Evolutionary conservation across 352 stramenopile genomes (phyloP).

Genomic region (Phytophthora fragariae): DNA sequence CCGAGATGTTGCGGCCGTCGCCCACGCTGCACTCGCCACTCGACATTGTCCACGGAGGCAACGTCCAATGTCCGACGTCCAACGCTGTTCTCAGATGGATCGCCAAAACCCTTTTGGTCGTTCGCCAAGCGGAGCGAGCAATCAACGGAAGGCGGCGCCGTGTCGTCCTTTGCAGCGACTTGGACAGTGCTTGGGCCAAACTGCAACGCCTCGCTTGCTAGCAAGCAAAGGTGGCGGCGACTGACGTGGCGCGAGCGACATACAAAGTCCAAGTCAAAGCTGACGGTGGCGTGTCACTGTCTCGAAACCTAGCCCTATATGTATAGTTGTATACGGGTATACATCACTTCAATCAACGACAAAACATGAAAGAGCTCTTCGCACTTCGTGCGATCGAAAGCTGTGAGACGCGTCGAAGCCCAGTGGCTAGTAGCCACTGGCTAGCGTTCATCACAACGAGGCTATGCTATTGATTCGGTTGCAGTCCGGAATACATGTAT

Average conservation of each 20-base stretch:
- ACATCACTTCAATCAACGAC: neutral
- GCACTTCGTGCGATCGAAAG: too few relatives aligned
- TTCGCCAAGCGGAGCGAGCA: constrained; percentile 16
- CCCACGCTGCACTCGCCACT: neutral
- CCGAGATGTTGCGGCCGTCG: constrained; percentile 10
- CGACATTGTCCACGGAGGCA: neutral
- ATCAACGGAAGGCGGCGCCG: constrained; percentile 26
- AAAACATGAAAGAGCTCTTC: neutral
- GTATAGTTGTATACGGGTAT: neutral
- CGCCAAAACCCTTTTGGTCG: neutral
- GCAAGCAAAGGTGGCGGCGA: constrained; percentile 15
- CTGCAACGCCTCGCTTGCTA: constrained; percentile 10
- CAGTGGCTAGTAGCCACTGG: too few relatives aligned
- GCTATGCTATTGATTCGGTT: too few relatives aligned
- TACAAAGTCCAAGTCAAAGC: constrained; percentile 17
- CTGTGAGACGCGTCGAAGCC: too few relatives aligned
- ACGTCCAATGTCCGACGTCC: too few relatives aligned
- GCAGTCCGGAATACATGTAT: too few relatives aligned
- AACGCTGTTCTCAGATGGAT: constrained; percentile 17
- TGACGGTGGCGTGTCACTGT: constrained; percentile 17
- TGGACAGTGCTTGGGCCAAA: constrained; percentile 21
- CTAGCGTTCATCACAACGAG: too few relatives aligned
- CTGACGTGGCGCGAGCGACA: constrained; percentile 1
- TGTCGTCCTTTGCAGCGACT: constrained; percentile 26
- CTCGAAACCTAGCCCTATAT: constrained; percentile 9